Base-by-base conservation (phyloP, 2,329 filamentous ascomycete genomes). In the Xylaria sp. region DNA sequence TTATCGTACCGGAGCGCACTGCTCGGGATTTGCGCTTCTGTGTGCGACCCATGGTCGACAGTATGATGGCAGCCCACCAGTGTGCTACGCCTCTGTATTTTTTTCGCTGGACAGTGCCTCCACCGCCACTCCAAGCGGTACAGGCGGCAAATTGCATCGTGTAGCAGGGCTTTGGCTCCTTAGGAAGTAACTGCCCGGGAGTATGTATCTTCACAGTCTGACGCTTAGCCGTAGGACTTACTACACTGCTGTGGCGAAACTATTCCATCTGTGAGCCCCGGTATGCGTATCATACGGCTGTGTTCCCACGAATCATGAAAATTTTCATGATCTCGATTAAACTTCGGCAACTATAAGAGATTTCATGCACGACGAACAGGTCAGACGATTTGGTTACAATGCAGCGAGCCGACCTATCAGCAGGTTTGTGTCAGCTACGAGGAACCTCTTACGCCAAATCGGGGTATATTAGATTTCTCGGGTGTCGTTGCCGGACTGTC, bases 91-190 rank as follows among this genome's bases (percentile, higher is more conserved):
- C 41, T 60, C 58, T 25, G 1, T n/a, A n/a, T 25, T 25, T 28
- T 63, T 41, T 41, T 20, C 48, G 68, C 70, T 69, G 63, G 48
- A 67, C 66, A 63, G 39, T 44, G 48, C 66, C 57, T 60, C 73
- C 72, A 75, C 74, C 74, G 73, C 75, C 60, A 70, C 74, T 74
- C 73, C 67, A 70, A 65, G 74, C 72, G 58, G 70, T 69, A 76
- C 75, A 69, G 69, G 69, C 75, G 75, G 76, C 74, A 73, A 39
- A 70, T 51, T 73, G 75, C 75, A 74, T 74, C 68, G 59, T 70
- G 63, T 70, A 62, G 73, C 72, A 72, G 72, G 62, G 69, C 70
- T 74, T 65, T 71, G 70, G 70, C 72, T 69, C 63, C 63, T 69
- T 67, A 56, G 54, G 69, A 75, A 66, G 66, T 70, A 73, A 54